Evolutionary conservation across 371 early-diverging fungal genomes (phyloP), one percentile per base, ranked within the genome.

Genomic region (Mortierella sp.): DNA sequence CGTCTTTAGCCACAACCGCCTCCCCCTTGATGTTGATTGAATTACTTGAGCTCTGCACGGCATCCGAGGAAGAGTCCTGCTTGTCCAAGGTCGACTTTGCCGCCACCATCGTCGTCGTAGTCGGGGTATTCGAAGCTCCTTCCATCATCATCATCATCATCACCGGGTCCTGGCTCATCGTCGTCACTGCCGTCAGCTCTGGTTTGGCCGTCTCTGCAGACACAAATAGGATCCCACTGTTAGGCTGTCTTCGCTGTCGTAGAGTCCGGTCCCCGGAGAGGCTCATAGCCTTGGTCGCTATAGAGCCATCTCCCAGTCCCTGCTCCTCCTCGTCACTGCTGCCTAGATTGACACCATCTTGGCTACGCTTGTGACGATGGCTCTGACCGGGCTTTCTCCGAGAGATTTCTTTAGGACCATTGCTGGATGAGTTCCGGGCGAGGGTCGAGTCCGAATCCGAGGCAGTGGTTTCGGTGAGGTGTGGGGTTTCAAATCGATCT

Each of bases 201-300:
- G 21, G n/a, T 14, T 16, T 14, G 50, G 50, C 50, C 50, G 50
- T 16, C 50, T n/a, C n/a, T n/a, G 50, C 21, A 28, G 72, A 29
- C 2, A 77, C 70, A 69, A 77, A 77, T 9, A 77, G 53, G 46
- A 77, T 77, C 7, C 79, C 79, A 16, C 64, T 72, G 18, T 68
- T 63, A 3, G 63, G 51, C 12, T 59, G 69, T 4, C 21, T 50
- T 5, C 50, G 66, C 26, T 65, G 66, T 44, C 66, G 29, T 4
- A 46, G 79, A 7, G 59, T 37, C 37, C 37, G 37, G 37, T 37
- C 37, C 9, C 37, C 37, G 3, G 37, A 37, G 9, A 37, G 5
- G 9, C 37, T 37, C 37, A 37, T 3, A 9, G 37, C 37, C 37
- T 37, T 37, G 9, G 37, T 5, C 37, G 3, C 9, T 37, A 37